Conservation (phyloP, 495 filamentous ascomycete genomes). For the Penicillium canescens region DNA sequence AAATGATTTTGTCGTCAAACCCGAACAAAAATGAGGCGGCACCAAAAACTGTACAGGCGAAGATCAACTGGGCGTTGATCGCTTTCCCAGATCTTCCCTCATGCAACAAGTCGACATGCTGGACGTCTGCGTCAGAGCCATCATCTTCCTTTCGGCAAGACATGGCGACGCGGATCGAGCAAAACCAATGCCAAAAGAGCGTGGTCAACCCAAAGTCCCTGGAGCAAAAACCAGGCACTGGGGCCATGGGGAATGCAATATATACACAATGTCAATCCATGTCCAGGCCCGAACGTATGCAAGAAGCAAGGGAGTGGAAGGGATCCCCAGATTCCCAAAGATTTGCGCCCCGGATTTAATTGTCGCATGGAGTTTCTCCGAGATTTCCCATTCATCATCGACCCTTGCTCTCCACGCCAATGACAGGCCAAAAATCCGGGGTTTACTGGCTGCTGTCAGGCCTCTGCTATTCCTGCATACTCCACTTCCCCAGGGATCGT, state of each 20-base stretch:
- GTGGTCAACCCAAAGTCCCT: conserved; percentile 3
- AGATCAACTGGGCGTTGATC: conserved; percentile 29
- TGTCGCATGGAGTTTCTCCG: conserved; percentile 17
- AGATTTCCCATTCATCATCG: conserved; percentile 19
- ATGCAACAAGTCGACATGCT: conserved; percentile 22
- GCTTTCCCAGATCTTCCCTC: conserved; percentile 10
- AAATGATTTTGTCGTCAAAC: conserved; percentile 44
- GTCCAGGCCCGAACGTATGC: too few species aligned
- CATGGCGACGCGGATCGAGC: conserved; percentile 7
- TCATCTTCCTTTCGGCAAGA: conserved; percentile 8
- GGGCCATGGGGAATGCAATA: not conserved
- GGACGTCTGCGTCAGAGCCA: conserved; percentile 11
- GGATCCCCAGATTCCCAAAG: conserved; percentile 16
- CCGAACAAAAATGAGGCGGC: conserved; percentile 41
- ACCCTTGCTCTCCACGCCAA: too few species aligned
- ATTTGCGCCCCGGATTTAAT: conserved; percentile 2
- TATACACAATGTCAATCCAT: too few species aligned
- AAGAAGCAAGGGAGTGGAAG: not conserved
- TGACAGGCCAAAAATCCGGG: too few species aligned
- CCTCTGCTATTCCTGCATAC: not conserved
- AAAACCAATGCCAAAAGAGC: conserved; percentile 8
- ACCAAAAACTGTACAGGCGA: conserved; percentile 34
- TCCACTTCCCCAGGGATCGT: conserved; percentile 3
- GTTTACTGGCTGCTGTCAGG: not conserved
- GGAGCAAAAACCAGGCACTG: not conserved